Evolutionary conservation across 495 filamentous ascomycete species (phyloP), one percentile per base, ranked within the genome.

Genomic region (Aspergillus affinis): DNA sequence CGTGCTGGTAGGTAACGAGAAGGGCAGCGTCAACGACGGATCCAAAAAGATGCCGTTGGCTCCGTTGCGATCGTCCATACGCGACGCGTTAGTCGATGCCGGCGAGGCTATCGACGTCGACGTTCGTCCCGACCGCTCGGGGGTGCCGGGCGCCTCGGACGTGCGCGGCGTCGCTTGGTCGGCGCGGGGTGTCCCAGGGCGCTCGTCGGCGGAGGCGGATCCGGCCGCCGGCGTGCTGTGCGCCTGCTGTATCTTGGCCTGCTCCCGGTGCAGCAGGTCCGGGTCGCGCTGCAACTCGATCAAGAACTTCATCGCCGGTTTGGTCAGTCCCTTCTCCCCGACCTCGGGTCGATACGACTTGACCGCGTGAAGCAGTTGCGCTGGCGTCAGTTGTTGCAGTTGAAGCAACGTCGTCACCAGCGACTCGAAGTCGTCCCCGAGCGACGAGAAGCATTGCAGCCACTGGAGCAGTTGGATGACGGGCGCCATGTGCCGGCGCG

Each of bases 381-480:
- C 88, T 1, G 92, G 90, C 23, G 85, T 90, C 47, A 99, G 78
- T 27, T 88, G 83, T 55, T 90, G 90, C 46, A 99, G 81, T 70
- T 98, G 95, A 60, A 95, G 85, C 15, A 97, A 71, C 0, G 94
- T 99, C 1, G 90, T 90, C 30, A 92, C 86, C 12, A 97, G 82
- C 2, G 90, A 90, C 62, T 95, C 89, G 32, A 92, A 80, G 65
- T 97, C 92, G 63, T 98, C 94, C n/a, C 89, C 91, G 5, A 99
- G 78, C 8, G 92, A 96, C 4, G 94, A 97, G 72, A 97, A 97
- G 71, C 92, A 96, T 69, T 99, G 94, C 36, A 99, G 78, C 94
- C 94, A 99, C 71, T 99, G 94, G 8, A 99, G 81, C 0, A 99
- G 82, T 70, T 99, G 95, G 44, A 98, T 93, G 29, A 96, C 84